Conservation (phyloP, 768 basidiomycete species). For the Amyloporia xantha region DNA sequence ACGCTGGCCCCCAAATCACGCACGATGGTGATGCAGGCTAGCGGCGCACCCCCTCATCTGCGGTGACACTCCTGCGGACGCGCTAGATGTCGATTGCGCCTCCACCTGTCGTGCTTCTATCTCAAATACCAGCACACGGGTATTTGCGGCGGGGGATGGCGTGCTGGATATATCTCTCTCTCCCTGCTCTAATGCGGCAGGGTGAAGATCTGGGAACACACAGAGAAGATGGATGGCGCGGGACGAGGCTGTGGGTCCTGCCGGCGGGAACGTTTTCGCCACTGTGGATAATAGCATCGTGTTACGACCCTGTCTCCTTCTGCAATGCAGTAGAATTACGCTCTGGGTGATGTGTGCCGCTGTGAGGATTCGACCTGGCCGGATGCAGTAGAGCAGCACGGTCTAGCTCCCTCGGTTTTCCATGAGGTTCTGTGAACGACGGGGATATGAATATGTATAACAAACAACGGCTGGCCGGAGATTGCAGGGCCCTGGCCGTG, state of each 20-base stretch:
- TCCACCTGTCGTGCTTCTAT: background rate
- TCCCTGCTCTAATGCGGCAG: background rate
- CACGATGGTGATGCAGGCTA: background rate
- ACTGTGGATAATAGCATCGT: background rate
- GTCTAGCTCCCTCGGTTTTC: background rate
- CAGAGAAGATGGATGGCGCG: background rate
- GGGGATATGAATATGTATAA: background rate
- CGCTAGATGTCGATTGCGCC: background rate
- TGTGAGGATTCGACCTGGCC: background rate
- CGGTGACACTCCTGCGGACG: background rate
- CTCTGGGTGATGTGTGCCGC: constrained; percentile 3
- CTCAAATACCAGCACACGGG: background rate
- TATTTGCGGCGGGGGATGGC: background rate
- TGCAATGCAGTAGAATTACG: background rate
- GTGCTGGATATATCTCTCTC: background rate
- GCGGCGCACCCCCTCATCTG: background rate
- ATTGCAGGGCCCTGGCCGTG: background rate
- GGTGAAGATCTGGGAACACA: background rate
- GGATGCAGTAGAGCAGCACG: constrained; percentile 1
- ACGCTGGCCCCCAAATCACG: background rate
- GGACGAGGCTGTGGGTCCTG: background rate
- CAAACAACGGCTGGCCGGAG: background rate
- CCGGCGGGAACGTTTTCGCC: constrained; percentile 1
- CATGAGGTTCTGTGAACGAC: background rate
- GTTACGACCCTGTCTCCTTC: background rate